Conservation (phyloP, 495 filamentous ascomycete species). For the Aspergillus kassunensis region DNA sequence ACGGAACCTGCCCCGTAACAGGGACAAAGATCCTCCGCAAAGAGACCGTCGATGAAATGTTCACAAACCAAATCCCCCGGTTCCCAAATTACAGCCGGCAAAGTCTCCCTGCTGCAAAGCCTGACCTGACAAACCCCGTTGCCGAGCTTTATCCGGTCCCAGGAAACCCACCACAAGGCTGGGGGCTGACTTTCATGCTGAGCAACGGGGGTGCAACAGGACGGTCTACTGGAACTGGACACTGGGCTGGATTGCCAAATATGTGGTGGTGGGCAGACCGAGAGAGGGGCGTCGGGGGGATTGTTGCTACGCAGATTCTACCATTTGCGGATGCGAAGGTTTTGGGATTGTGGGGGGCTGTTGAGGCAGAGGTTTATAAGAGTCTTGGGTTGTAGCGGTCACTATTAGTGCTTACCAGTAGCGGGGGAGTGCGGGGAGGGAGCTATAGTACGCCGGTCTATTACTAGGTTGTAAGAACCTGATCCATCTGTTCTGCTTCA, state of each 20-base stretch:
- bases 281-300: slow-evolving; percentile 55
- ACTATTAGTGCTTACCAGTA: no score
- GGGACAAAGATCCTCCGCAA: slow-evolving; percentile 41
- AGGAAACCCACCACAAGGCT: slow-evolving; percentile 52
- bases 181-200: slow-evolving; percentile 55
- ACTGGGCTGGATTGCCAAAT: slow-evolving; percentile 59
- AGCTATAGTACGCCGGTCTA: no score
- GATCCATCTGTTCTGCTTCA: no score
- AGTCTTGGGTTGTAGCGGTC: no score
- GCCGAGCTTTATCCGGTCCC: slow-evolving; percentile 15
- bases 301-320: slow-evolving; percentile 55
- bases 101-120: slow-evolving; percentile 16
- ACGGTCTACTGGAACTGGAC: slow-evolving; percentile 41
- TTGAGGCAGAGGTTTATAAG: slow-evolving; percentile 4
- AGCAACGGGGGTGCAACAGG: slow-evolving; percentile 39
- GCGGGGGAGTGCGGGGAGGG: no score
- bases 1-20: slow-evolving; percentile 48
- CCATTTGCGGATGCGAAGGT: slow-evolving; percentile 42
- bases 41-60: slow-evolving; percentile 56
- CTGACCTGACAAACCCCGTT: slow-evolving; percentile 6
- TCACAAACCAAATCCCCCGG: slow-evolving; percentile 55
- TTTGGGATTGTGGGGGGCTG: neutral
- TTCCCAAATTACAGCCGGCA: slow-evolving; percentile 47
- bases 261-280: slow-evolving; percentile 61
- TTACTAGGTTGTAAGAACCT: no score